A percentile compares a stretch with the other conserved stretches of the same genome.
Evolutionary conservation across 139 green algal species (phyloP).

Genomic region (Pleodorina starrii): DNA sequence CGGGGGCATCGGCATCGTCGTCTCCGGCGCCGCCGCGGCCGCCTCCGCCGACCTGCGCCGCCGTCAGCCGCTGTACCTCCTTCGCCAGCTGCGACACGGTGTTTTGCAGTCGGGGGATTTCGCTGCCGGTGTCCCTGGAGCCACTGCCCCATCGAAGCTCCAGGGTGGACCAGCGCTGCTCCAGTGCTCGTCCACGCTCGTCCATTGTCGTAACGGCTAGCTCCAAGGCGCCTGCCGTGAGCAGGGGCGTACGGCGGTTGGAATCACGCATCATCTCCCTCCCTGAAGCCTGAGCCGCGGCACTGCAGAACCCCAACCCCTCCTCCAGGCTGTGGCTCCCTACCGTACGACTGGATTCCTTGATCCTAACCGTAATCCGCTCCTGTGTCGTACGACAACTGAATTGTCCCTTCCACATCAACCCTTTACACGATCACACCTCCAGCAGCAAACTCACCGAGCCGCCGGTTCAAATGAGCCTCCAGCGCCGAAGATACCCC

Average conservation of each 20-base stretch:
- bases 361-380: too few relatives aligned
- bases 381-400: too few relatives aligned
- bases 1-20: neutral
- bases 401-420: too few relatives aligned
- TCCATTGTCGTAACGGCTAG: slow-evolving; percentile 25
- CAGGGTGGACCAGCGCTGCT: slow-evolving; percentile 29
- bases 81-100: slow-evolving; percentile 1
- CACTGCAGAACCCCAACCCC: too few relatives aligned
- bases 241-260: too few relatives aligned
- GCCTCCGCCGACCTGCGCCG: neutral
- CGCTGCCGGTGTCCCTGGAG: neutral
- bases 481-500: neutral
- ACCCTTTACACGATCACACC: too few relatives aligned
- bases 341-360: too few relatives aligned
- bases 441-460: neutral
- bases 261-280: too few relatives aligned
- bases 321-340: too few relatives aligned
- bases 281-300: too few relatives aligned
- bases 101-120: neutral
- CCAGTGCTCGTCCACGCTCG: slow-evolving; percentile 40
- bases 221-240: slow-evolving; percentile 40
- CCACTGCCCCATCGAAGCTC: neutral
- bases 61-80: neutral
- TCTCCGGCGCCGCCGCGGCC: neutral
- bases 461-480: neutral